phyloP scores from a whole-genome alignment of 768 basidiomycete genomes.

The Cystofilobasidium macerans region DNA sequence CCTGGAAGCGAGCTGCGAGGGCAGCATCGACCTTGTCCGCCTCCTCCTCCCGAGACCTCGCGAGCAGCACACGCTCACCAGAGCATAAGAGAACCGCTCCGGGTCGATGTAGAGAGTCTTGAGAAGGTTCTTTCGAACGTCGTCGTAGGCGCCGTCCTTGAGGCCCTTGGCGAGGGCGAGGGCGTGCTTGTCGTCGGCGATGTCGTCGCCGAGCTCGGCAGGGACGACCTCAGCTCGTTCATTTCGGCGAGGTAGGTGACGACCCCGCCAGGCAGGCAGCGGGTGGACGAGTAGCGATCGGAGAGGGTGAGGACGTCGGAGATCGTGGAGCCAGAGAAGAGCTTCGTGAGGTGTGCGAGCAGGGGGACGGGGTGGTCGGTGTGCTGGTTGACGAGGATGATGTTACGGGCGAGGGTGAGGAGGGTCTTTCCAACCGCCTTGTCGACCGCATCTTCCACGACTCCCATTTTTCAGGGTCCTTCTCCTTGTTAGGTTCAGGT shows the following conservation, averaged over 20 bases:
- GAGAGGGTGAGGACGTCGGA: not conserved
- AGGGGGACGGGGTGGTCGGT: constrained; percentile 4
- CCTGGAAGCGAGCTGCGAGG: too few species aligned
- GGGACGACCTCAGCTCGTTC: not conserved
- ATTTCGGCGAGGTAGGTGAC: not conserved
- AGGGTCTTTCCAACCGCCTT: too few species aligned
- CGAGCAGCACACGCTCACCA: not conserved
- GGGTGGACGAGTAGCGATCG: not conserved
- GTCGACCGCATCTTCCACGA: too few species aligned
- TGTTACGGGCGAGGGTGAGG: too few species aligned
- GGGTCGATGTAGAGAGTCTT: not conserved
- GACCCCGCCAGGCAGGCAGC: not conserved
- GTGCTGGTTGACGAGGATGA: too few species aligned
- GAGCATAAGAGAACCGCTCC: not conserved
- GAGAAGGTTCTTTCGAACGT: too few species aligned
- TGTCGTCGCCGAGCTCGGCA: not conserved
- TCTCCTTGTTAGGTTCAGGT: too few species aligned
- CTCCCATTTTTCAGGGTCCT: too few species aligned
- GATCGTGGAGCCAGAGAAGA: not conserved
- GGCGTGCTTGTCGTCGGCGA: constrained; percentile 7
- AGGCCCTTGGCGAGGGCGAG: not conserved
- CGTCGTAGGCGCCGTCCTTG: not conserved
- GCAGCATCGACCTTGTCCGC: too few species aligned
- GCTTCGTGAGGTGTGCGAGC: not conserved
- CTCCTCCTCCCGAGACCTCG: too few species aligned